Percentiles rank a stretch among this genome's conserved stretches.
Evolutionary conservation across 2,329 filamentous ascomycete genomes (phyloP).

Genomic region (Paradendryphiella salina): DNA sequence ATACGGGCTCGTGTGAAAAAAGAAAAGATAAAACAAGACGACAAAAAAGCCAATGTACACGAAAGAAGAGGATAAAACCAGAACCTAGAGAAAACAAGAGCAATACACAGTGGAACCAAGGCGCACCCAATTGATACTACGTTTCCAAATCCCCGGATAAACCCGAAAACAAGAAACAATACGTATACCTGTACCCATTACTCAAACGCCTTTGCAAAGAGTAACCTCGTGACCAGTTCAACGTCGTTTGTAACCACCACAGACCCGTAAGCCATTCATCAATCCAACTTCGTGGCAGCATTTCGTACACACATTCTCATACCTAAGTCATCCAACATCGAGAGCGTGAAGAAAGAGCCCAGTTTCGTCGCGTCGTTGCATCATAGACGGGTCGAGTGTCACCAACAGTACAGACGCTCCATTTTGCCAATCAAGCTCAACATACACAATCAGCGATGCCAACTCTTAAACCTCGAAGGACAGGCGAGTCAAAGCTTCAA

Average conservation of each 20-base stretch:
- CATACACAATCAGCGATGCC: constrained; percentile 6
- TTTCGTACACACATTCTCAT: background rate
- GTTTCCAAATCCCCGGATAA: no score
- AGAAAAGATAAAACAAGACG: no score
- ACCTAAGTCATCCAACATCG: background rate
- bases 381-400: background rate
- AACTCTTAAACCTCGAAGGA: constrained; percentile 11
- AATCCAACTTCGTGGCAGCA: no score
- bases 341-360: background rate
- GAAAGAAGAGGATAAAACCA: no score
- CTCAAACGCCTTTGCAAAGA: background rate
- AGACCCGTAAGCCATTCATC: background rate
- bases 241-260: background rate
- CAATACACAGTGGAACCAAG: no score
- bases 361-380: background rate
- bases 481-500: constrained; percentile 20
- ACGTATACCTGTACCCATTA: background rate
- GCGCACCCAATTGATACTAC: no score
- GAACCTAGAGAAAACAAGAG: no score
- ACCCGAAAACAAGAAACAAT: no score
- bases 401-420: background rate
- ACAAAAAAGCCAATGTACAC: no score
- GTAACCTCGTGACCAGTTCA: background rate
- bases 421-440: constrained; percentile 2
- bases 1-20: no score